These are phyloP conservation scores for Oryza nivara DNA, from an alignment of 176 grass and related monocot genomes.

Conservation along the genomic window DNA sequence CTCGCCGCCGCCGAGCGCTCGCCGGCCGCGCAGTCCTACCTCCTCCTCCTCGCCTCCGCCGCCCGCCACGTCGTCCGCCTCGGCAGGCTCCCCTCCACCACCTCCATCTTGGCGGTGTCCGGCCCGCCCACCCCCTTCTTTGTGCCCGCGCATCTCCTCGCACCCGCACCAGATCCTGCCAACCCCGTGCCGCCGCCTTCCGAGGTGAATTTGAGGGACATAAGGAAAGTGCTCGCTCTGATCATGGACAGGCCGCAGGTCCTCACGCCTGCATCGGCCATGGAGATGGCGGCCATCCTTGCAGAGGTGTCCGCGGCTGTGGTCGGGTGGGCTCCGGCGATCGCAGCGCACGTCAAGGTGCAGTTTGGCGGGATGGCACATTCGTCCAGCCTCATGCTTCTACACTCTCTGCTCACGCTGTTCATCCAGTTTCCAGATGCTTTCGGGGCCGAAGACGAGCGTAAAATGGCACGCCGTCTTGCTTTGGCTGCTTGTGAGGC, in stretches of 20 bases:
- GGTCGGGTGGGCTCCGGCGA: conserved; percentile 64
- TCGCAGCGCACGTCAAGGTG: conserved; percentile 81
- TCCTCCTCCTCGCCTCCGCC: conserved; percentile 77
- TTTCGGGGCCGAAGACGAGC: conserved; percentile 67
- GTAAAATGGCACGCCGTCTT: conserved; percentile 53
- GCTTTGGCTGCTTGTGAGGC: conserved; percentile 59
- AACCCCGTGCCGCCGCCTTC: conserved; percentile 33
- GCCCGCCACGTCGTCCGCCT: conserved; percentile 59
- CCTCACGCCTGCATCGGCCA: conserved; percentile 66
- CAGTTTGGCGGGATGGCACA: conserved; percentile 80
- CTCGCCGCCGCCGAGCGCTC: conserved; percentile 80
- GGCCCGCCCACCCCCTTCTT: conserved; percentile 66
- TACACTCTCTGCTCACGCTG: conserved; percentile 73
- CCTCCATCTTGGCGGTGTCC: conserved; percentile 68
- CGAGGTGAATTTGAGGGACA: conserved; percentile 78
- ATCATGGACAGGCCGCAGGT: conserved; percentile 76
- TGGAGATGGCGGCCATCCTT: conserved; percentile 64
- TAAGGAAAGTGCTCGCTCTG: conserved; percentile 72
- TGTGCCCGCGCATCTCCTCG: conserved; percentile 50
- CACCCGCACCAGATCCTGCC: background rate
- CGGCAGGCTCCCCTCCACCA: conserved; percentile 51
- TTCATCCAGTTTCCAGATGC: conserved; percentile 64
- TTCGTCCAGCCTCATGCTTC: conserved; percentile 66
- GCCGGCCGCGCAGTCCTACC: conserved; percentile 77
- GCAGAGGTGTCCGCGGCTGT: conserved; percentile 55